Evolutionary conservation across 2,329 filamentous ascomycete species (phyloP).

Genomic region (Epichloe elymi): DNA sequence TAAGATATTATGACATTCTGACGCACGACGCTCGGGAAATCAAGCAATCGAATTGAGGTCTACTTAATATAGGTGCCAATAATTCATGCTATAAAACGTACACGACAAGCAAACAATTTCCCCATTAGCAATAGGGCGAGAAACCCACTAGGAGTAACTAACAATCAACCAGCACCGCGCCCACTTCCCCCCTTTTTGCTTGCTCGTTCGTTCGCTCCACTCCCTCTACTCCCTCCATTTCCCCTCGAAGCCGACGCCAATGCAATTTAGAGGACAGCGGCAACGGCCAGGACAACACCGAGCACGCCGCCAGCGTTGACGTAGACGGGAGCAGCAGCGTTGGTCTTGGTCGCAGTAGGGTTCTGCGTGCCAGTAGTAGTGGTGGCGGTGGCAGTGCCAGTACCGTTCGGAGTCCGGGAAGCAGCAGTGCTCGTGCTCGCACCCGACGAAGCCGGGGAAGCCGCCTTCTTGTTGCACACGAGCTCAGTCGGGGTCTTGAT

Average conservation of each 20-base stretch:
- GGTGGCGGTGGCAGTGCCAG: not conserved
- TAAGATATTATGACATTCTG: too few relatives aligned
- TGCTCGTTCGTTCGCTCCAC: not conserved
- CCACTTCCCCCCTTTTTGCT: not conserved
- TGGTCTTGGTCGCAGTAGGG: conserved; percentile 3
- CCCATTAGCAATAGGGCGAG: not conserved
- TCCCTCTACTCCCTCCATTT: not conserved
- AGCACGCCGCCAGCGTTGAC: conserved; percentile 3
- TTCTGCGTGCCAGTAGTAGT: not conserved
- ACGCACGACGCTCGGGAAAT: too few relatives aligned
- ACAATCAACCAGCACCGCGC: not conserved
- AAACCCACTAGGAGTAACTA: not conserved
- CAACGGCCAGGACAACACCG: conserved; percentile 3
- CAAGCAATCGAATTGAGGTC: too few relatives aligned
- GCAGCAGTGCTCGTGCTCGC: conserved; percentile 4
- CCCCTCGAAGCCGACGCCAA: not conserved
- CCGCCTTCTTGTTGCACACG: conserved; percentile 17
- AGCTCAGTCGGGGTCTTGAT: conserved; percentile 24
- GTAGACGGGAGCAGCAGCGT: not conserved
- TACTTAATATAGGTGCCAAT: too few relatives aligned
- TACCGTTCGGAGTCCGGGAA: not conserved
- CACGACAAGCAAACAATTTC: not conserved
- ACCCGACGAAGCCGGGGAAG: conserved; percentile 4
- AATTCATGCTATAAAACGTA: not conserved
- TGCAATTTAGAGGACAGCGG: conserved; percentile 1